These are phyloP conservation scores for Viola odorata DNA, from an alignment of 345 rosid genomes.

Conservation along the genomic window DNA sequence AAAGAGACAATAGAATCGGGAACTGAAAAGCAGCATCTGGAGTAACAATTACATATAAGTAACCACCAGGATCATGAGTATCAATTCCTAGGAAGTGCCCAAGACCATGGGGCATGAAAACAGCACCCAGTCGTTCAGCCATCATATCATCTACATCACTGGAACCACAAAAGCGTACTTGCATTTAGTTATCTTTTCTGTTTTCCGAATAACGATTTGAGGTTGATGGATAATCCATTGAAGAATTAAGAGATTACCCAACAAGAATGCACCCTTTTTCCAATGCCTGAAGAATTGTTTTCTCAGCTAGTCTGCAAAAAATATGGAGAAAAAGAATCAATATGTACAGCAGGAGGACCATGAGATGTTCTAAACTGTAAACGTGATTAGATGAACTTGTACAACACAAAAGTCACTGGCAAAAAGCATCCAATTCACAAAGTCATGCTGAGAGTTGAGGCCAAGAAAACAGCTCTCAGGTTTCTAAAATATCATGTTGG, in stretches of 20 bases:
- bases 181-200: constrained; percentile 1
- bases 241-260: constrained; percentile 46
- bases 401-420: too few species aligned
- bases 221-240: constrained; percentile 9
- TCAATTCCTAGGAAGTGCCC: constrained; percentile 93
- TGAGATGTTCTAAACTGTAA: neutral
- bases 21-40: neutral
- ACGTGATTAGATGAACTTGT: neutral
- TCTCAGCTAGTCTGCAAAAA: constrained; percentile 72
- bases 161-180: constrained; percentile 14
- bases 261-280: constrained; percentile 50
- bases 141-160: constrained; percentile 81
- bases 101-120: constrained; percentile 94
- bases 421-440: too few species aligned
- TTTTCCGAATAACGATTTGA: neutral
- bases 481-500: too few species aligned
- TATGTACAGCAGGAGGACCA: neutral
- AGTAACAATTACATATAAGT: constrained; percentile 42
- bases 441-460: too few species aligned
- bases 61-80: constrained; percentile 95
- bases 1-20: neutral
- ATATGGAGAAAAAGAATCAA: constrained; percentile 2
- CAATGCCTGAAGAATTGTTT: constrained; percentile 62
- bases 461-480: too few species aligned
- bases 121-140: constrained; percentile 70